Percentiles rank a stretch among this genome's conserved stretches.
Conservation (phyloP, 2,329 filamentous ascomycete genomes). For the Aspergillus awamori region DNA sequence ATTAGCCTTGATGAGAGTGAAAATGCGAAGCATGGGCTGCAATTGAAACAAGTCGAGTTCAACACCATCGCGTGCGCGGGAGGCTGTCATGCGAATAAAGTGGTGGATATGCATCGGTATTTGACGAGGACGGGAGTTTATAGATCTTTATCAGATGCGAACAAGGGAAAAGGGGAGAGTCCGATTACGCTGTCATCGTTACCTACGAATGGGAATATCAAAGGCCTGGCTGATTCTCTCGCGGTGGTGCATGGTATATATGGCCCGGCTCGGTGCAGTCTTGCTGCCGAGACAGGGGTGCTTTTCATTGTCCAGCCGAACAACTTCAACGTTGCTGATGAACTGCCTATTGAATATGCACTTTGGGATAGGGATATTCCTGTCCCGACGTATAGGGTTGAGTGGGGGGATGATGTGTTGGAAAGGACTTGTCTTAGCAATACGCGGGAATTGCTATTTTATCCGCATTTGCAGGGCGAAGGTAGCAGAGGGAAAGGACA, state of each 20-base stretch:
- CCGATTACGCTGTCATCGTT: too few relatives aligned
- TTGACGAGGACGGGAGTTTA: slow-evolving; percentile 30
- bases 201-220: not conserved
- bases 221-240: slow-evolving; percentile 33
- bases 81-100: slow-evolving; percentile 43
- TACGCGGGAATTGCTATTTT: slow-evolving; percentile 40
- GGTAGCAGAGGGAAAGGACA: not conserved
- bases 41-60: slow-evolving; percentile 51
- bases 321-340: slow-evolving; percentile 52
- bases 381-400: slow-evolving; percentile 41
- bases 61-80: slow-evolving; percentile 51
- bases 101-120: slow-evolving; percentile 48
- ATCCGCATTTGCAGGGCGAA: slow-evolving; percentile 25
- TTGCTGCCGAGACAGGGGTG: slow-evolving; percentile 33
- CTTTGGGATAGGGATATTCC: slow-evolving; percentile 41
- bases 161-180: not conserved
- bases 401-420: slow-evolving; percentile 39
- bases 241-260: slow-evolving; percentile 40
- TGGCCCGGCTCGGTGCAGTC: slow-evolving; percentile 20
- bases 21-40: too few relatives aligned
- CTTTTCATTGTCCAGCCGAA: slow-evolving; percentile 49
- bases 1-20: too few relatives aligned
- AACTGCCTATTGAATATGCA: slow-evolving; percentile 50
- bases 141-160: not conserved
- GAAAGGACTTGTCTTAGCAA: slow-evolving; percentile 31